phyloP scores from a whole-genome alignment of 495 filamentous ascomycete genomes.

The Penicillium silybi region DNA sequence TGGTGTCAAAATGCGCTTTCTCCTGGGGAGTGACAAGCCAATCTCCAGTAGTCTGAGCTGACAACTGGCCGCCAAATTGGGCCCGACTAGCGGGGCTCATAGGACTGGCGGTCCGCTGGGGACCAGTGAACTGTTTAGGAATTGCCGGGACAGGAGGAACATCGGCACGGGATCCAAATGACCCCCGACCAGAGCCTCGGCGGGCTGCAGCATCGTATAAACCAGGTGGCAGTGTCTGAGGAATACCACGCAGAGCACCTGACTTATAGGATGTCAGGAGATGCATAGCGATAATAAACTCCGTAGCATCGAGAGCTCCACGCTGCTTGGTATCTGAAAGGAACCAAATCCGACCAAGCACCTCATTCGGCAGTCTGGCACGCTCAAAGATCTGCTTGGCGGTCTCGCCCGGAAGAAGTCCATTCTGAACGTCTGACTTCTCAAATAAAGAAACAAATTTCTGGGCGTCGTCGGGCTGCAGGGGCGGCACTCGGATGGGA shows the following conservation, averaged over 20 bases:
- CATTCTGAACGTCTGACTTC: slow-evolving; percentile 72
- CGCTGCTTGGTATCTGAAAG: slow-evolving; percentile 89
- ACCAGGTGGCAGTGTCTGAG: slow-evolving; percentile 75
- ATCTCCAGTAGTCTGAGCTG: slow-evolving; percentile 66
- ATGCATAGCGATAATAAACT: slow-evolving; percentile 99
- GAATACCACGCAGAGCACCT: slow-evolving; percentile 72
- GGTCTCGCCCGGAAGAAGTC: slow-evolving; percentile 80
- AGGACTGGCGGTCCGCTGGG: slow-evolving; percentile 66
- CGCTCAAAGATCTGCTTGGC: slow-evolving; percentile 95
- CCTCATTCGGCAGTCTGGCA: slow-evolving; percentile 82
- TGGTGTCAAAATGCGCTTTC: slow-evolving; percentile 78
- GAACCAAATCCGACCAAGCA: slow-evolving; percentile 90
- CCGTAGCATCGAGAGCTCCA: slow-evolving; percentile 80
- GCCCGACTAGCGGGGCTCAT: slow-evolving; percentile 47
- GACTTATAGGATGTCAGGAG: slow-evolving; percentile 86
- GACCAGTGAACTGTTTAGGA: slow-evolving; percentile 69
- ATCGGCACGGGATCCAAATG: slow-evolving; percentile 44
- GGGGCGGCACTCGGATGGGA: slow-evolving; percentile 82
- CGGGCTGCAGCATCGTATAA: slow-evolving; percentile 90
- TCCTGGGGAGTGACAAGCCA: slow-evolving; percentile 82
- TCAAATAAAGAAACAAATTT: slow-evolving; percentile 87
- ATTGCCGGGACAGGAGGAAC: slow-evolving; percentile 54
- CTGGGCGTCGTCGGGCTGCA: slow-evolving; percentile 82
- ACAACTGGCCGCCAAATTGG: slow-evolving; percentile 49
- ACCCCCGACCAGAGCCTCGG: slow-evolving; percentile 49